Evolutionary conservation across 306 rosid genomes (phyloP).

Genomic region (Biancaea sappan): DNA sequence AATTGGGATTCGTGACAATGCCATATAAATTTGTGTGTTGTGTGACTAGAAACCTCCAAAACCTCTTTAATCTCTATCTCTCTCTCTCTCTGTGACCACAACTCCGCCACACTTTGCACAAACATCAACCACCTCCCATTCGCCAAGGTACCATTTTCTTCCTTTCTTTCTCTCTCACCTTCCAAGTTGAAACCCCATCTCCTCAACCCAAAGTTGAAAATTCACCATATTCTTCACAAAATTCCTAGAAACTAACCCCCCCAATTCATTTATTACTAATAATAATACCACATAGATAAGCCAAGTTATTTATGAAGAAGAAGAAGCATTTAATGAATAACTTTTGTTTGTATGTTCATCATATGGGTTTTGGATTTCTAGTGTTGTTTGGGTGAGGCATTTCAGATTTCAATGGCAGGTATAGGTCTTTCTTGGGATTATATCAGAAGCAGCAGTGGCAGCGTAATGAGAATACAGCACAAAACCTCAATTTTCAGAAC

Average conservation of each 20-base stretch:
- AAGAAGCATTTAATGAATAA: slow-evolving; percentile 26
- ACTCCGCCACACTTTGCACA: slow-evolving; percentile 52
- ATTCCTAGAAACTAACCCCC: slow-evolving; percentile 5
- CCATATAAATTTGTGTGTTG: slow-evolving; percentile 36
- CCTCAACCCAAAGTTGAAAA: neutral
- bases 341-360: slow-evolving; percentile 21
- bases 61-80: slow-evolving; percentile 45
- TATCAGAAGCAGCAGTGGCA: slow-evolving; percentile 30
- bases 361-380: slow-evolving; percentile 34
- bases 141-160: slow-evolving; percentile 33
- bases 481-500: neutral
- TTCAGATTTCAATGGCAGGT: slow-evolving; percentile 51
- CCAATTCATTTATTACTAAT: no score
- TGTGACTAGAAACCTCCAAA: slow-evolving; percentile 48
- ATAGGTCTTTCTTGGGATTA: slow-evolving; percentile 46
- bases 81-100: slow-evolving; percentile 48
- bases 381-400: slow-evolving; percentile 48
- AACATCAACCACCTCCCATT: slow-evolving; percentile 43
- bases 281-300: slow-evolving; percentile 1
- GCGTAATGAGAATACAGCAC: slow-evolving; percentile 40
- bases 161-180: neutral
- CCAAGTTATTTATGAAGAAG: neutral
- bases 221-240: slow-evolving; percentile 6
- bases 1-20: slow-evolving; percentile 18
- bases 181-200: slow-evolving; percentile 22